Percentiles rank a stretch among this genome's conserved stretches.
phyloP scores from a whole-genome alignment of 257 asterid species.

The Solanum chmielewskii region DNA sequence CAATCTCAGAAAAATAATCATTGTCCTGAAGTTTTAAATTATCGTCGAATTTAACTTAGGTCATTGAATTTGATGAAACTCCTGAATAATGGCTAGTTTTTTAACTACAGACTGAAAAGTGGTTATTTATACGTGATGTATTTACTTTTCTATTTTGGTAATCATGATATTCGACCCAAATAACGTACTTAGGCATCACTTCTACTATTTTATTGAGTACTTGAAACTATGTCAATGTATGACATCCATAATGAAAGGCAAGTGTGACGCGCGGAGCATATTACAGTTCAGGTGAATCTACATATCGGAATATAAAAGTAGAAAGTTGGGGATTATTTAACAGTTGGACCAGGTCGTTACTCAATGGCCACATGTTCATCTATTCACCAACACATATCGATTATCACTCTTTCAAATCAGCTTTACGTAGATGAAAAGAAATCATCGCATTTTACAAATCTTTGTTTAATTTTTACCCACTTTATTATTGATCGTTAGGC shows the following conservation, averaged over 20 bases:
- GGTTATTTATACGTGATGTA: not conserved
- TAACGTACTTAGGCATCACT: not conserved
- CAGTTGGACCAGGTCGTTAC: not conserved
- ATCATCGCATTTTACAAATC: rapidly evolving
- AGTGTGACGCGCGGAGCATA: not conserved
- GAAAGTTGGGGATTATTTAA: not conserved
- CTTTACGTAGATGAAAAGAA: not conserved
- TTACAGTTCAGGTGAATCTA: too few species aligned
- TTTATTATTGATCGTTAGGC: not conserved
- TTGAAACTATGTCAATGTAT: not conserved
- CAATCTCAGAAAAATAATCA: not conserved
- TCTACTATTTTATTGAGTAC: not conserved
- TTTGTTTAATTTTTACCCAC: too few species aligned
- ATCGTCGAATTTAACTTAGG: too few species aligned
- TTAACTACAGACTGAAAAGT: too few species aligned
- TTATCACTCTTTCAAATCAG: not conserved
- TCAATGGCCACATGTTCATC: not conserved
- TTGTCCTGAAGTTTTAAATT: not conserved
- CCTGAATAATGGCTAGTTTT: not conserved
- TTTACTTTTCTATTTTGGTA: not conserved
- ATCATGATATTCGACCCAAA: not conserved
- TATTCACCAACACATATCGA: not conserved
- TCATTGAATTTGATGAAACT: not conserved
- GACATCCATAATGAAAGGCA: not conserved
- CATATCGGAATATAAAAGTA: not conserved